Evolutionary conservation across 352 stramenopile genomes (phyloP).

Genomic region (Pythium phragmiticola): DNA sequence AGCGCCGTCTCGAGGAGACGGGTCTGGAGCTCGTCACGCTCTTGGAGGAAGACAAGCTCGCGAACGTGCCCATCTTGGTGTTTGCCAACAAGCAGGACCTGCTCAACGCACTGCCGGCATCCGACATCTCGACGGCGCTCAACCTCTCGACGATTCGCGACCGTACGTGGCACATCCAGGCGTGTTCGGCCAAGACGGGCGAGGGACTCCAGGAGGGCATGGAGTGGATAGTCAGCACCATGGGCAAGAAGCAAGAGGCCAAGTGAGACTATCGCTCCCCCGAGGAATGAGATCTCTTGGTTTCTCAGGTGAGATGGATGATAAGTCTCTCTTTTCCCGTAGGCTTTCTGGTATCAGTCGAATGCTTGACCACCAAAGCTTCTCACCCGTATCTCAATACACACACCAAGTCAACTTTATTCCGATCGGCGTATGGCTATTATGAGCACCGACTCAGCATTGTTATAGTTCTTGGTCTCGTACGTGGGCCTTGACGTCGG

Average conservation of each 20-base stretch:
- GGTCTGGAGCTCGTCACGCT: conserved; percentile 91
- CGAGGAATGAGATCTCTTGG: too few species aligned
- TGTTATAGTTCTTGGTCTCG: too few species aligned
- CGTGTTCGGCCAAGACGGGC: conserved; percentile 88
- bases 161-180: conserved; percentile 89
- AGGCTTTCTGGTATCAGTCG: too few species aligned
- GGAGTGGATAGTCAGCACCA: conserved; percentile 87
- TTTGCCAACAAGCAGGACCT: conserved; percentile 98
- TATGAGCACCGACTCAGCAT: too few species aligned
- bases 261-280: conserved; percentile 40
- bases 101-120: conserved; percentile 87
- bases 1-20: conserved; percentile 91
- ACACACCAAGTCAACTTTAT: too few species aligned
- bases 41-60: conserved; percentile 93
- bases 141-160: conserved; percentile 89
- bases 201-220: conserved; percentile 89
- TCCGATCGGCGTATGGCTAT: too few species aligned
- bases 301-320: too few species aligned
- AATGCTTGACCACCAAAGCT: too few species aligned
- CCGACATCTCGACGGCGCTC: conserved; percentile 90
- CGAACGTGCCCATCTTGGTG: conserved; percentile 91
- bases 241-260: conserved; percentile 59
- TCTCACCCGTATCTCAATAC: too few species aligned
- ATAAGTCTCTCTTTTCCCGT: too few species aligned
- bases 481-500: too few species aligned